A percentile compares a stretch with the other conserved stretches of the same genome.
phyloP scores from a whole-genome alignment of 2,329 filamentous ascomycete genomes.

The Calcarisporium arbuscula region DNA sequence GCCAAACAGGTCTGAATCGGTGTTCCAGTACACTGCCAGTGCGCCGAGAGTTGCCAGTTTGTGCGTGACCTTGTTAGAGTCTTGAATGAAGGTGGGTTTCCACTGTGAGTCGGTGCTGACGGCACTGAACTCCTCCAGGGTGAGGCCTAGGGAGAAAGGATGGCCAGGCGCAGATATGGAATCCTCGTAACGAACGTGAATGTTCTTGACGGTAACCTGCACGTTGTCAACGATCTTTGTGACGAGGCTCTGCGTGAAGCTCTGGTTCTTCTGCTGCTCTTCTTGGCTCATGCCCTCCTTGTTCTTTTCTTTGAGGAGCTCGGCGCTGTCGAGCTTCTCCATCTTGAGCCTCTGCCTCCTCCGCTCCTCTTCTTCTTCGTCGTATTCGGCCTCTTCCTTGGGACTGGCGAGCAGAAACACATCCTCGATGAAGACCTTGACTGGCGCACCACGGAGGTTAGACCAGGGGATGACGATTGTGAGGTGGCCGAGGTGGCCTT shows the following conservation, averaged over 20 bases:
- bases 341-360: conserved; percentile 91
- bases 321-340: conserved; percentile 95
- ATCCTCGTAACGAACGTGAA: conserved; percentile 97
- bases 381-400: conserved; percentile 89
- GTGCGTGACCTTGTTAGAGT: conserved; percentile 74
- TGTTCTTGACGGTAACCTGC: conserved; percentile 96
- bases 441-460: conserved; percentile 87
- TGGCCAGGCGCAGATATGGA: conserved; percentile 92
- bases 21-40: conserved; percentile 96
- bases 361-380: conserved; percentile 85
- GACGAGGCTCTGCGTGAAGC: conserved; percentile 89
- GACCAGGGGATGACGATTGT: conserved; percentile 96
- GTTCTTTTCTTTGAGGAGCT: conserved; percentile 85
- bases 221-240: conserved; percentile 98
- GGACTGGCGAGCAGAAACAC: conserved; percentile 92
- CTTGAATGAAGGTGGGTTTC: conserved; percentile 93
- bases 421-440: conserved; percentile 94
- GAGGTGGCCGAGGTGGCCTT: conserved; percentile 87
- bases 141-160: conserved; percentile 88
- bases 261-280: conserved; percentile 96
- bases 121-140: conserved; percentile 92
- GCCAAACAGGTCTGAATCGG: conserved; percentile 77
- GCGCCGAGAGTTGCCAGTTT: conserved; percentile 89
- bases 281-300: conserved; percentile 91
- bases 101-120: conserved; percentile 93